Evolutionary conservation across 164 flowering plant species (phyloP), one percentile per base, ranked within the genome.

Genomic region (Chimonanthus praecox): DNA sequence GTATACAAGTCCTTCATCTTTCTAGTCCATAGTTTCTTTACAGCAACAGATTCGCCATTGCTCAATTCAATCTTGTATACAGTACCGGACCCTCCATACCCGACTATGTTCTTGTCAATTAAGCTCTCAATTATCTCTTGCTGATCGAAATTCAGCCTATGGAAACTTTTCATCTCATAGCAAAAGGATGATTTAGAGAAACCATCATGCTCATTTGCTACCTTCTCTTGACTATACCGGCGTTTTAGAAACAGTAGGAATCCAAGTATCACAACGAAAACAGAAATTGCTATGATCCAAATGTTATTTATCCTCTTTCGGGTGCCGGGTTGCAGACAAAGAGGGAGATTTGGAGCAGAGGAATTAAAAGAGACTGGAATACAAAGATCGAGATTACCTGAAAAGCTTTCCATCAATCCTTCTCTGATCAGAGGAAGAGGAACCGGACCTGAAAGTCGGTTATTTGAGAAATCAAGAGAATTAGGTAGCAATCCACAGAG

Each of bases 11-110:
- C 88, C 81, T 90, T 91, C 43, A 86, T 75, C 69, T 72, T 86
- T 67, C 76, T 82, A 70, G 87, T 84, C 95, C 94, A 87, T n/a
- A 90, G 78, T 80, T 87, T 88, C 85, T 95, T 95, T 63, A 92
- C 99, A 7, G 99, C 99, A 13, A 93, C 87, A 0, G 81, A 77
- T 58, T 90, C 90, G 2, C 93, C 92, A 49, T 79, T 88, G 68
- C 80, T 87, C 77, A 93, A 72, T 69, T 88, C 90, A 6, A 95
- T 85, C 72, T 80, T 88, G 78, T 92, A 93, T 15, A 95, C 99
- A 1, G 91, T 87, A 44, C 99, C 99, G 0, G 97, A 95, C 45
- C 99, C 97, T 64, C 99, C 99, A 69, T 81, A 90, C 5, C 97
- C 99, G 54, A 95, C 87, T n/a, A 89, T 83, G 83, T 95, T 95